Evolutionary conservation across 1,139 yeast genomes (phyloP), one percentile per base, ranked within the genome.

Genomic region (Yamadazyma blattariae): DNA sequence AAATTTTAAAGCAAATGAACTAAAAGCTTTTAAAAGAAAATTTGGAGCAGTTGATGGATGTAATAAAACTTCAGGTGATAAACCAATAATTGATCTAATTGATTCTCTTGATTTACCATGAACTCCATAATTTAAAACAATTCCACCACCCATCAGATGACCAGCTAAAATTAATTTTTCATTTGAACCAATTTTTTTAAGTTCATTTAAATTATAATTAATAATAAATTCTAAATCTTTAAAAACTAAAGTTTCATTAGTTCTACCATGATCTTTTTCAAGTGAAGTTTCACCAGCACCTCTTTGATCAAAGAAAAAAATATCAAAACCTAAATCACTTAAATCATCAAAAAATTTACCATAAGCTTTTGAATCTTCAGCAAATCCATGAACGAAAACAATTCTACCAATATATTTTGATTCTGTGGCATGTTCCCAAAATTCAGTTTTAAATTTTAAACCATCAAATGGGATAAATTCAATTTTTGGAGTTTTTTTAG

Each of bases 61-160:
- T 35, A 84, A 61, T 24, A 59, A 52, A 27, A 89, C 66, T 51
- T 83, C 67, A 1, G 97, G 97, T 1, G 84, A 90, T 25, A 75
- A 65, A 2, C 76, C 79, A 30, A 80, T 61, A 40, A 77, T 75
- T 0, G 82, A 83, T 32, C 67, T 64, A 34, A 90, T 48, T 19
- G 68, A 51, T 25, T 77, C 74, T 31, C 69, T 67, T 55, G 75
- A 56, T 43, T 67, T 74, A 3, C 97, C 97, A 31, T 64, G 62
- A 35, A 82, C 72, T 12, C 80, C 86, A 56, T 90, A 90, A 58
- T 82, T 86, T 42, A 89, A 66, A 0, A 69, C 66, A 35, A 88
- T 80, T 0, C 86, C 96, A 15, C 97, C 97, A 32, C 98, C 98
- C 97, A 92, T 89, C n/a, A 95, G 86, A 53, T 86, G 95, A 2